Evolutionary conservation across 495 filamentous ascomycete genomes (phyloP).

Genomic region (Xylaria flabelliformis): DNA sequence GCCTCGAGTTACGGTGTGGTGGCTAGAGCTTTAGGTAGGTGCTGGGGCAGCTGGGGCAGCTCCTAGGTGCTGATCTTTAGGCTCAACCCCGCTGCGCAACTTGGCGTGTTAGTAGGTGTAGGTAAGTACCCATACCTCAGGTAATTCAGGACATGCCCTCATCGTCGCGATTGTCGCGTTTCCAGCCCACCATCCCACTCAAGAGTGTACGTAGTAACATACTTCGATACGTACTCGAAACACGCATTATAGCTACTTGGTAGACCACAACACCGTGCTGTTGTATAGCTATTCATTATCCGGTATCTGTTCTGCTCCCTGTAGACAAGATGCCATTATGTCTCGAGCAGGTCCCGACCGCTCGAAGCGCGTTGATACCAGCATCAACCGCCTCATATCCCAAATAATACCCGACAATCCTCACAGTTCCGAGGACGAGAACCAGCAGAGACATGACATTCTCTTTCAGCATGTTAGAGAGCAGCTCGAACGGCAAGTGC

Average conservation of each 20-base stretch:
- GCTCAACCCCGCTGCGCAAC: conserved; percentile 12
- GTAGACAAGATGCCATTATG: conserved; percentile 41
- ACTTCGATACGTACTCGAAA: neutral
- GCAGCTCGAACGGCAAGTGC: conserved; percentile 55
- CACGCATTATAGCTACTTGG: neutral
- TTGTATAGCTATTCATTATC: neutral
- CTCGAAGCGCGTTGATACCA: conserved; percentile 46
- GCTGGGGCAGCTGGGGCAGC: no score
- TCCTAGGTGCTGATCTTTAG: neutral
- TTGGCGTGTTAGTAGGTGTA: no score
- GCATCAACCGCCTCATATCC: conserved; percentile 63
- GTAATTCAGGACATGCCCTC: neutral
- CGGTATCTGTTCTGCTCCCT: neutral
- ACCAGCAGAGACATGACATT: conserved; percentile 57
- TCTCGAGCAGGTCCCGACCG: conserved; percentile 41
- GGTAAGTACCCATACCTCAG: neutral
- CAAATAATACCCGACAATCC: conserved; percentile 58
- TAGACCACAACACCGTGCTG: neutral
- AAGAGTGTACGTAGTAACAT: neutral
- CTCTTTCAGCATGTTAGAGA: conserved; percentile 57
- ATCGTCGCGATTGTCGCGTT: conserved; percentile 3
- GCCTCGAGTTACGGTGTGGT: neutral
- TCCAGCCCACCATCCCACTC: neutral
- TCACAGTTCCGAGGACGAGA: conserved; percentile 54
- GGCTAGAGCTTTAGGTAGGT: no score